phyloP scores from a whole-genome alignment of 106 monocot species.

The Platanthera guangdongensis region DNA sequence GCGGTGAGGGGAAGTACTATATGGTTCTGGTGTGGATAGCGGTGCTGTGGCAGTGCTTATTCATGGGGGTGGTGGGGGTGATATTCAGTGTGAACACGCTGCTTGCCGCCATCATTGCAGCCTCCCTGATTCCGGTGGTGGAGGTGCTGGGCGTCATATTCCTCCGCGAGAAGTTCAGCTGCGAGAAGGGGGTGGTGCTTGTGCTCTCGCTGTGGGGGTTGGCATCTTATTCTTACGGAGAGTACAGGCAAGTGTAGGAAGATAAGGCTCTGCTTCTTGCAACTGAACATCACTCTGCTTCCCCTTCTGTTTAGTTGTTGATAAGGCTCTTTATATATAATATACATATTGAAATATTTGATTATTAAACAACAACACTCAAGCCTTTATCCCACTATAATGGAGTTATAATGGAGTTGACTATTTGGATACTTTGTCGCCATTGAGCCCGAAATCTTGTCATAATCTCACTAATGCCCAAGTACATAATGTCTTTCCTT shows the following conservation, averaged over 20 bases:
- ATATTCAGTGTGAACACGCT: constrained; percentile 19
- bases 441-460: no score
- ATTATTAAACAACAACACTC: no score
- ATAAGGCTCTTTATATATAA: no score
- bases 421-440: no score
- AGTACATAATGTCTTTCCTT: no score
- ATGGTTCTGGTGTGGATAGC: background rate
- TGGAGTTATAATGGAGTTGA: no score
- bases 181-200: constrained; percentile 20
- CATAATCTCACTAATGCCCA: no score
- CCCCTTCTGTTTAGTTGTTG: background rate
- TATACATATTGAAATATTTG: no score
- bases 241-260: background rate
- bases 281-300: background rate
- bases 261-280: background rate
- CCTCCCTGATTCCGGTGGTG: constrained; percentile 11
- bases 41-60: constrained; percentile 1
- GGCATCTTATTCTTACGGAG: constrained; percentile 25
- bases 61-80: constrained; percentile 15
- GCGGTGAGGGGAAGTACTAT: constrained; percentile 2
- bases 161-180: constrained; percentile 17
- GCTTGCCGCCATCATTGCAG: constrained; percentile 17
- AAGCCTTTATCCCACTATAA: no score
- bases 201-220: constrained; percentile 27
- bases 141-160: constrained; percentile 17